These are phyloP conservation scores for Salix dunnii DNA, from an alignment of 345 rosid genomes.

Conservation along the genomic window DNA sequence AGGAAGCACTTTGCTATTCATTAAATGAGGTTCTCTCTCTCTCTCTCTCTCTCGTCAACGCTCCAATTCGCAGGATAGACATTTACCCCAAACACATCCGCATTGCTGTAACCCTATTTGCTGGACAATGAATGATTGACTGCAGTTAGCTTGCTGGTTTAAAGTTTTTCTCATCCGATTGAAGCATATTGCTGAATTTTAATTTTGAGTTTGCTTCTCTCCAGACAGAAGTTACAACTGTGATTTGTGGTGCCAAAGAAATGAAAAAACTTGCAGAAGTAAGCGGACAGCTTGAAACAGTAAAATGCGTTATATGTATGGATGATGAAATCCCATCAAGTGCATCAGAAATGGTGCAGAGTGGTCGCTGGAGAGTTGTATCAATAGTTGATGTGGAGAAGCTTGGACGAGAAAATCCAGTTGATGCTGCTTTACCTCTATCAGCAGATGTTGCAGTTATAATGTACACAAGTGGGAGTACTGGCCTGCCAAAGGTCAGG, in stretches of 20 bases:
- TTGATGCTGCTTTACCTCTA: constrained; percentile 66
- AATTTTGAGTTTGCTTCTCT: constrained; percentile 13
- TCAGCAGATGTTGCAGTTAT: constrained; percentile 85
- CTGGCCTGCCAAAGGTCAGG: constrained; percentile 94
- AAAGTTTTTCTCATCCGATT: neutral
- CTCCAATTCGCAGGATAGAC: neutral
- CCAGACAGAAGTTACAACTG: constrained; percentile 93
- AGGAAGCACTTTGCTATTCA: constrained; percentile 93
- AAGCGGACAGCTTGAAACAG: constrained; percentile 85
- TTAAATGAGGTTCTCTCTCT: constrained; percentile 70
- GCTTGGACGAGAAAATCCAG: constrained; percentile 68
- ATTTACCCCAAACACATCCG: neutral
- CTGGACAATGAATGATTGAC: neutral
- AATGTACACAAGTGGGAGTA: constrained; percentile 99
- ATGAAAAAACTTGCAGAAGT: constrained; percentile 75
- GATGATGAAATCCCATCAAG: constrained; percentile 70
- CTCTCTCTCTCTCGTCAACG: constrained; percentile 5
- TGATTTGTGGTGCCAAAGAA: constrained; percentile 86
- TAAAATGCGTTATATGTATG: constrained; percentile 78
- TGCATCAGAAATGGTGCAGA: constrained; percentile 38
- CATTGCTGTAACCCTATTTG: neutral
- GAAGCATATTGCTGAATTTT: neutral
- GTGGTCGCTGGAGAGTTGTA: constrained; percentile 53
- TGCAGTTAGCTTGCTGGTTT: neutral
- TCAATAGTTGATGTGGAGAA: constrained; percentile 65